Percentiles rank a stretch among this genome's conserved stretches.
These are phyloP conservation scores for Endotrypanum monterogeii DNA, from an alignment of 208 protist genomes.

Conservation along the genomic window DNA sequence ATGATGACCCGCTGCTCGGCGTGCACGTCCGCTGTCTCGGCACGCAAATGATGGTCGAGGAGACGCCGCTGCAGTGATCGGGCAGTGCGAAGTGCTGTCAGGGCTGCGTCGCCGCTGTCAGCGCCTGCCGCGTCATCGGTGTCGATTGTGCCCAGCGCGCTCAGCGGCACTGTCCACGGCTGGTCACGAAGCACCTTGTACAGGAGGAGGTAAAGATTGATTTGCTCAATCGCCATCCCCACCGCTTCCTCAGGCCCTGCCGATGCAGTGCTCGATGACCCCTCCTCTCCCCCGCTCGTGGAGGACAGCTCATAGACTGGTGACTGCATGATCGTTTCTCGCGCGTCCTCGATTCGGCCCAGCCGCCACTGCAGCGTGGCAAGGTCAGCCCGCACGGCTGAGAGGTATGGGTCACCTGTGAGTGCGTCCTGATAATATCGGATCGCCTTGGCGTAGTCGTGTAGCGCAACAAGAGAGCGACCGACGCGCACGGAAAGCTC, in stretches of 20 bases:
- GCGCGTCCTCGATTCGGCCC: constrained; percentile 57
- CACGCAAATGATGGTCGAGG: constrained; percentile 67
- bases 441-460: constrained; percentile 93
- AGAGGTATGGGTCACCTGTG: constrained; percentile 55
- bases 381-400: constrained; percentile 87
- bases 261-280: background rate
- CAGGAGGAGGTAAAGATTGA: constrained; percentile 88
- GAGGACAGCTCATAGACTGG: constrained; percentile 37
- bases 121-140: background rate
- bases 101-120: constrained; percentile 33
- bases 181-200: constrained; percentile 76
- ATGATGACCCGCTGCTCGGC: constrained; percentile 76
- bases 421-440: constrained; percentile 92
- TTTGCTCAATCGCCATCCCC: constrained; percentile 59
- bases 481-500: constrained; percentile 93
- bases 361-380: constrained; percentile 92
- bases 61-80: constrained; percentile 73
- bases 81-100: constrained; percentile 68
- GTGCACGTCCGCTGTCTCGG: constrained; percentile 80
- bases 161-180: constrained; percentile 24
- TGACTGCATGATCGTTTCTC: constrained; percentile 57
- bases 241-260: constrained; percentile 35
- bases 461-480: constrained; percentile 89
- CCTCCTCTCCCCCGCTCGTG: background rate
- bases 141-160: background rate